Base-by-base conservation (phyloP, 1,284 basidiomycete species). In the Limonomyces culmigenus region DNA sequence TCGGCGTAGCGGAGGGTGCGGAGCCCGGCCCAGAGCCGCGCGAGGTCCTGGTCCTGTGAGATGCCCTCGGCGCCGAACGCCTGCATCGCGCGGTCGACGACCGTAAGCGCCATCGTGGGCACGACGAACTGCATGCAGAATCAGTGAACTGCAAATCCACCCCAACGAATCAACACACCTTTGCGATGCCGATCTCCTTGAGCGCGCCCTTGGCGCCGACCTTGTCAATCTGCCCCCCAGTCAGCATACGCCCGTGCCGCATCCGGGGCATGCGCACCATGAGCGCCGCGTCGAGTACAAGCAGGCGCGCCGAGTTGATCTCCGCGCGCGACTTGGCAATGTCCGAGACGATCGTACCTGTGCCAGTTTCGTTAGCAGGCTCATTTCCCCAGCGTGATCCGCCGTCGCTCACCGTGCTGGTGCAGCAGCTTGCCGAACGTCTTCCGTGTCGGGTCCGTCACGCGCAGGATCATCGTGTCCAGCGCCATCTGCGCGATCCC, bases 151-250 rank as follows among this genome's bases (percentile, higher is more conserved):
- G 18, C 12, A n/a, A 15, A 15, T 19, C 14, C 8, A 11, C 30
- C 29, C 30, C 10, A 39, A 38, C 39, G 39, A 29, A 18, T 23
- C 15, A 12, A 48, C 59, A 37, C 40, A 85, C 91, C 69, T 98
- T 98, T 39, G 89, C 87, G 45, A 96, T 87, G 29, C 87, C 92
- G 49, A 98, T 98, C 55, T 97, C 93, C 56, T 92, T 92, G 58
- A 96, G 54, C 0, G 95, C 93, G 29, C 86, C 91, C 55, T 97
- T 98, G 3, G 93, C 87, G 44, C 81, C 74, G 50, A 72, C 62
- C 46, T 75, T 77, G 60, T 97, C 92, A 41, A 97, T 92, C 80
- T 87, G 42, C 13, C 33, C 29, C 38, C 13, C 35, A 18, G 32
- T 17, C 13, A 19, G 35, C 11, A 37, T 30, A 17, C 19, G 11